Evolutionary conservation across 2,329 filamentous ascomycete species (phyloP), one percentile per base, ranked within the genome.

Genomic region (Arthrobotrys sphaeroides): DNA sequence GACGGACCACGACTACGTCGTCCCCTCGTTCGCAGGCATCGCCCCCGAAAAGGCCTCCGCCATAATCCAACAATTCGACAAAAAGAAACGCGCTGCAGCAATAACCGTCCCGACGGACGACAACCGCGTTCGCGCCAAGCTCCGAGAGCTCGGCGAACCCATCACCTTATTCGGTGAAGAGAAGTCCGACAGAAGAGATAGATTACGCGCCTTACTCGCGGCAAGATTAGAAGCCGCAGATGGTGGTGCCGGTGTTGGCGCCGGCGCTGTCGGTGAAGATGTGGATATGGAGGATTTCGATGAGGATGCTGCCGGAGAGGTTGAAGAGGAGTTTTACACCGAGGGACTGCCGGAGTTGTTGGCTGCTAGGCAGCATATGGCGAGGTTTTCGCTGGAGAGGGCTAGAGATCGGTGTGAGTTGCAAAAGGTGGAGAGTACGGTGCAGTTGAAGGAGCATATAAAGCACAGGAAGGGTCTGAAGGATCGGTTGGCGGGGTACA

Each of bases 41-140:
- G 88, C 90, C 5, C 88, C 91, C 3, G 91, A 95, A 81, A 93
- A 92, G 82, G 93, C 93, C 2, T 94, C 92, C 1, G 92, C 92
- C 12, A 90, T 97, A 65, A 85, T 96, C 18, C 90, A 88, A 33
- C 94, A 98, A 82, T 95, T 99, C 83, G 91, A 93, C 80, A 91
- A 94, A 77, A 97, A 97, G 83, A 89, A 93, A 80, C 88, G 93
- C 80, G 94, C 93, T 9, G 93, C 93, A 16, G 91, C 91, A 9
- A 92, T 98, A 79, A 90, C 91, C 10, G 95, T 99, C 2, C 95
- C 94, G 0, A 99, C 96, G 65, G 94, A 97, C 82, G 95, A 99
- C 85, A 90, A 88, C 77, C 89, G 91, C 80, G 94, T 99, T 53
- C 91, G 93, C 75, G 86, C 89, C 38, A 89, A 88, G 78, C 87